These are phyloP conservation scores for Coccinonectria pachysandricola DNA, from an alignment of 2,329 filamentous ascomycete genomes.

Conservation along the genomic window DNA sequence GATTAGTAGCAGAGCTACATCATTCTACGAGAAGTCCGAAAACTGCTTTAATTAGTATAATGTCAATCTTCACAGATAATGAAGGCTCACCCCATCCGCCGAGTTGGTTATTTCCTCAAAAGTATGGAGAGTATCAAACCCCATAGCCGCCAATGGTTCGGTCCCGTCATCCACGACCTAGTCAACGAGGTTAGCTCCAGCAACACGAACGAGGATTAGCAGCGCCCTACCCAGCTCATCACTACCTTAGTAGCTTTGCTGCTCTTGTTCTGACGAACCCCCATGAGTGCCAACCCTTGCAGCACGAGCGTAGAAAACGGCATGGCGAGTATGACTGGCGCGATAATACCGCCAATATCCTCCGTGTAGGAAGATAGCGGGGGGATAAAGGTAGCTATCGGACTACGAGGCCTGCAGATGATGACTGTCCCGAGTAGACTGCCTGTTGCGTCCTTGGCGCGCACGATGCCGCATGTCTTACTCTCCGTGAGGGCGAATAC, in stretches of 20 bases:
- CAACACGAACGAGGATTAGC: not conserved
- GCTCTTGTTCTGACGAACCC: conserved; percentile 71
- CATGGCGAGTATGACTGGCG: conserved; percentile 62
- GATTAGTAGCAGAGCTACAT: no score
- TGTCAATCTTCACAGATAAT: conserved; percentile 2
- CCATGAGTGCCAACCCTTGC: conserved; percentile 71
- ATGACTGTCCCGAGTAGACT: conserved; percentile 71
- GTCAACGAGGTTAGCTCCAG: conserved; percentile 9
- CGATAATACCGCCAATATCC: conserved; percentile 64
- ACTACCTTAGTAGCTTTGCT: conserved; percentile 64
- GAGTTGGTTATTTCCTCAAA: conserved; percentile 73
- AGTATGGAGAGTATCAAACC: conserved; percentile 66
- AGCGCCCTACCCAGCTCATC: conserved; percentile 59
- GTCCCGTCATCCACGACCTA: conserved; percentile 61
- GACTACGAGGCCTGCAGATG: conserved; percentile 61
- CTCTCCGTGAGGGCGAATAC: conserved; percentile 61
- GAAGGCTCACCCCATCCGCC: conserved; percentile 34
- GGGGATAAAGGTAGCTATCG: conserved; percentile 60
- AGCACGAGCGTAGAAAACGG: conserved; percentile 58
- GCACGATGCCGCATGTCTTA: conserved; percentile 68
- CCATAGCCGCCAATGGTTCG: conserved; percentile 68
- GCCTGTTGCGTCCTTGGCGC: conserved; percentile 59
- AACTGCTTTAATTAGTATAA: conserved; percentile 14
- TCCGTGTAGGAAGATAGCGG: conserved; percentile 50
- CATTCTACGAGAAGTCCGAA: conserved; percentile 13